Evolutionary conservation across 345 rosid genomes (phyloP).

Genomic region (Arabis alpina): DNA sequence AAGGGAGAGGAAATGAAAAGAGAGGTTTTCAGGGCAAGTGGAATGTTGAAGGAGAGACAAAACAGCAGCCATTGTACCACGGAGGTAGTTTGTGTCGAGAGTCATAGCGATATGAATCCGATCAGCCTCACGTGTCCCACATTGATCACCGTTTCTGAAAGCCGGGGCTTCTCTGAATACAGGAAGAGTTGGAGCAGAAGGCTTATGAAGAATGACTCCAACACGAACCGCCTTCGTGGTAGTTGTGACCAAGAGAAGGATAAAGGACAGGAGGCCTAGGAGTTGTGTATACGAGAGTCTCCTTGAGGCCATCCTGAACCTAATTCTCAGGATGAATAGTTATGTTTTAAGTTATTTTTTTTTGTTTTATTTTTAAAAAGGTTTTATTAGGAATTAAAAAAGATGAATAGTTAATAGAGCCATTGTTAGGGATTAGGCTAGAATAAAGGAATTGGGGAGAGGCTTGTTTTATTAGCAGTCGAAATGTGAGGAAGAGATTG

Average conservation of each 20-base stretch:
- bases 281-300: conserved; percentile 44
- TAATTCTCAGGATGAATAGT: conserved; percentile 41
- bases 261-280: conserved; percentile 74
- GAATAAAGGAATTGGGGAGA: conserved; percentile 36
- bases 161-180: conserved; percentile 60
- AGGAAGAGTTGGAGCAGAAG: conserved; percentile 47
- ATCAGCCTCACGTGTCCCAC: conserved; percentile 43
- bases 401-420: conserved; percentile 41
- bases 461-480: conserved; percentile 40
- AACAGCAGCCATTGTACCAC: conserved; percentile 76
- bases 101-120: conserved; percentile 65
- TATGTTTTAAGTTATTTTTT: conserved; percentile 1
- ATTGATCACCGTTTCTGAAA: conserved; percentile 55
- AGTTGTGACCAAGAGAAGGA: conserved; percentile 46
- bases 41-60: conserved; percentile 65
- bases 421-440: conserved; percentile 38
- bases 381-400: conserved; percentile 29
- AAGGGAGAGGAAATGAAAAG: conserved; percentile 65
- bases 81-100: conserved; percentile 66
- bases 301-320: conserved; percentile 71
- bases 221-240: conserved; percentile 45
- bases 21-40: conserved; percentile 60
- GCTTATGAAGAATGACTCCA: conserved; percentile 43
- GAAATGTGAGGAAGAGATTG: conserved; percentile 44
- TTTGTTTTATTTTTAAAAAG: background rate